phyloP scores from a whole-genome alignment of 2,329 filamentous ascomycete species.

The Scortechinia acanthostroma region DNA sequence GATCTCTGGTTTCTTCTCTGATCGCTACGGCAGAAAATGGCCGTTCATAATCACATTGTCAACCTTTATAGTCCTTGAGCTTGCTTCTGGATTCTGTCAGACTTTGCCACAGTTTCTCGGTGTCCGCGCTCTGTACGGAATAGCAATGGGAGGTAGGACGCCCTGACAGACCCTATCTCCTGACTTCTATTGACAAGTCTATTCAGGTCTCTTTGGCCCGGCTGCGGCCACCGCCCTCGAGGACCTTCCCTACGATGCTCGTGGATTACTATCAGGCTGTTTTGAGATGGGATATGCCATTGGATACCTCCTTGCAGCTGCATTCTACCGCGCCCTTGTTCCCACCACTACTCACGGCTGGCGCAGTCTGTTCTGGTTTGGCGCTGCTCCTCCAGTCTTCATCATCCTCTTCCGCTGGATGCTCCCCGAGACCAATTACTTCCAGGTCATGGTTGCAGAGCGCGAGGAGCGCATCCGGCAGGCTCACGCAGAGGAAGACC shows the following conservation, averaged over 20 bases:
- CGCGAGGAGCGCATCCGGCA: too few species aligned
- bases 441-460: background rate
- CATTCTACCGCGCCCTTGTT: constrained; percentile 22
- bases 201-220: constrained; percentile 14
- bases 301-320: constrained; percentile 22
- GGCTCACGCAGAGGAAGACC: too few species aligned
- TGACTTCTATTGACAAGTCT: too few species aligned
- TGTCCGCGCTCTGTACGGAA: constrained; percentile 50
- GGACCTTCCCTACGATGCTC: constrained; percentile 24
- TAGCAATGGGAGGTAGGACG: constrained; percentile 63
- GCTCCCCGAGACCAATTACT: background rate
- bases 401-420: constrained; percentile 8
- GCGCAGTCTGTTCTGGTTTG: constrained; percentile 24
- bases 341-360: constrained; percentile 20
- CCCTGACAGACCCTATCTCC: too few species aligned
- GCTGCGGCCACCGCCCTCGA: constrained; percentile 26
- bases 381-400: constrained; percentile 21
- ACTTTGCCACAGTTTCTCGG: constrained; percentile 51
- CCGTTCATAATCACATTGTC: constrained; percentile 37
- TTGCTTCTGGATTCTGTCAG: constrained; percentile 49
- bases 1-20: constrained; percentile 42
- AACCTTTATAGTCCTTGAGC: constrained; percentile 51
- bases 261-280: constrained; percentile 22
- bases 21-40: constrained; percentile 48
- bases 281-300: constrained; percentile 21